Base-by-base conservation (phyloP, 257 asterid genomes). In the Solanum appendiculatum region DNA sequence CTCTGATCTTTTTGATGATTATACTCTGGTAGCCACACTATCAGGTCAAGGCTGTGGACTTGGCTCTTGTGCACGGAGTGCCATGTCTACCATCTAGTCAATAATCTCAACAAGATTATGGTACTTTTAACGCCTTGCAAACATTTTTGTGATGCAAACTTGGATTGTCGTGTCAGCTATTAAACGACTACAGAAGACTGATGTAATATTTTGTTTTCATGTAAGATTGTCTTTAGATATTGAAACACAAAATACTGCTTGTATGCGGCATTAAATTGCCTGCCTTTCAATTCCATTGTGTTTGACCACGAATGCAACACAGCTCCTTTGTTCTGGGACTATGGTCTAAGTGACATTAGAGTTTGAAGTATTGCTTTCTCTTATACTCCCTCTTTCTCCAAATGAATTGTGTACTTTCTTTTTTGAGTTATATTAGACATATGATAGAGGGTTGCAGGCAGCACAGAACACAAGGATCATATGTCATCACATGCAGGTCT, bases 1-100 rank as follows among this genome's bases (percentile, higher is more conserved):
- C 88, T 88, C 86, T 48, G 88, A 90, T 85, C 85, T 87, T 88
- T 88, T 89, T 75, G 92, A 92, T 70, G 91, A 89, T 66, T 74
- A 83, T 86, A 86, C 88, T 86, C 82, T 48, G 87, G 75, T 37
- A 20, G 68, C 42, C 58, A 33, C 89, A 86, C 74, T 85, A 58
- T 66, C 87, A 51, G 88, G 51, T 31, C 46, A 81, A 29, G 73
- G 80, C 39, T 86, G 89, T 84, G 44, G 85, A 51, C 85, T 1
- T 81, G 69, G 42, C 11, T 88, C 81, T 85, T 78, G 84, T 51
- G 34, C 84, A 33, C n/a, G 60, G 74, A 83, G 16, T 72, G 74
- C 84, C 73, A 72, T 72, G 87, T 72, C 87, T 42, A 86, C 84
- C 16, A 63, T 86, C 84, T 34, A 31, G 34, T 85, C 72, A 29